phyloP scores from a whole-genome alignment of 2,329 filamentous ascomycete species.

The Aspergillus viridinutans region DNA sequence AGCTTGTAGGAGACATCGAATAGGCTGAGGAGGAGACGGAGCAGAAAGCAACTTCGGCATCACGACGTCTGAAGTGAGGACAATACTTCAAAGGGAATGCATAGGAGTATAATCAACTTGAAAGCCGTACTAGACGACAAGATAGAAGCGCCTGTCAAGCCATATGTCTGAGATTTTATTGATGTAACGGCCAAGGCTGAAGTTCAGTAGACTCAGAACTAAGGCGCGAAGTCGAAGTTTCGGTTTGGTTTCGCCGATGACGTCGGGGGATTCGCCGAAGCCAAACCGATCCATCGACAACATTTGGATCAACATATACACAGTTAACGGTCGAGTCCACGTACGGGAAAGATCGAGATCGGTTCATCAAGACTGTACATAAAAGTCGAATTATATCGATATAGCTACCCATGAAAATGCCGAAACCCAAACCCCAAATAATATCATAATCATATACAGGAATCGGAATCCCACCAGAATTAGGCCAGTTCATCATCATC shows the following conservation, averaged over 20 bases:
- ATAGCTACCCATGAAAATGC: background rate
- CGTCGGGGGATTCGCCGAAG: slow-evolving; percentile 1
- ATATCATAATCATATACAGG: background rate
- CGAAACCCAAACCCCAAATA: background rate
- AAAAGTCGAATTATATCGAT: background rate
- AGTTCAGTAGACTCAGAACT: background rate
- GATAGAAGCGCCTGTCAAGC: slow-evolving; percentile 1
- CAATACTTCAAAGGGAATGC: background rate
- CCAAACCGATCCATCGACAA: background rate
- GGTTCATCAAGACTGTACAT: background rate
- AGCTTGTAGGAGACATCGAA: slow-evolving; percentile 6
- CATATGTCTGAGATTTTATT: background rate
- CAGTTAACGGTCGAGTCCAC: no score
- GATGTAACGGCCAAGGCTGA: background rate
- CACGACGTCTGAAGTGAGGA: background rate
- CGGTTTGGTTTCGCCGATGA: slow-evolving; percentile 2
- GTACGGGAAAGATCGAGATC: background rate
- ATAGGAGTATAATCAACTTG: slow-evolving; percentile 1
- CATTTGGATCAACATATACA: background rate
- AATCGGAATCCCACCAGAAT: slow-evolving; percentile 2
- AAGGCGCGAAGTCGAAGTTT: background rate
- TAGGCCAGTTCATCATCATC: slow-evolving; percentile 47
- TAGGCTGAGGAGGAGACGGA: slow-evolving; percentile 4
- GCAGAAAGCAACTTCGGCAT: slow-evolving; percentile 26
- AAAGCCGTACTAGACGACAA: slow-evolving; percentile 5